Evolutionary conservation across 768 basidiomycete species (phyloP), one percentile per base, ranked within the genome.

Genomic region (Cystobasidium onofrii): DNA sequence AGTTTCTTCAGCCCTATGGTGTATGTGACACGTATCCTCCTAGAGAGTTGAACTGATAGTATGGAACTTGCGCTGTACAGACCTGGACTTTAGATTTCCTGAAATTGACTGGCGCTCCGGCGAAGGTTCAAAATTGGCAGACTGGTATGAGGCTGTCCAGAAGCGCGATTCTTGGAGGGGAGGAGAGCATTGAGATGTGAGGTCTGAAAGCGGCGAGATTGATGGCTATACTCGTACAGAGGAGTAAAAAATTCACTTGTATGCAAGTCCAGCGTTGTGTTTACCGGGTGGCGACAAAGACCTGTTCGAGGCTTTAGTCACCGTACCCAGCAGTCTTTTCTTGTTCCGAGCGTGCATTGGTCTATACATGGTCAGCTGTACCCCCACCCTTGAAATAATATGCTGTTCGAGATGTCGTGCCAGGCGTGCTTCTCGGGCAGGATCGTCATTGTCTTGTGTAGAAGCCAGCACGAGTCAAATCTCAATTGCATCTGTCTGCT

Each of bases 51-150:
- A 29, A 20, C 27, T 60, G 4, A 60, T 25, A 6, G 4, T 7
- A 27, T 27, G 25, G 33, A 6, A 29, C 25, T 29, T 27, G 57
- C n/a, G n/a, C 17, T 60, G 20, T 20, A 20, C 57, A 60, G 57
- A 60, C 20, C 57, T 60, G 6, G 57, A 60, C 57, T 29, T 29
- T 29, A 27, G 57, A 27, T 60, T 27, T 20, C 57, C 57, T 12
- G 57, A 60, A 60, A 27, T 60, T 27, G 57, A 60, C 57, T 60
- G 57, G 57, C 57, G 57, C 29, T 27, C 57, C 12, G 57, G 57
- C 25, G 23, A 34, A 60, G 57, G 57, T 34, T 4, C 2, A 4
- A 60, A 60, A 27, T 20, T 60, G 6, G 57, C 57, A 17, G 57
- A 12, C 3, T 60, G 57, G 57, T 60, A 60, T 20, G 57, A 27